A percentile compares a stretch with the other conserved stretches of the same genome.
These are phyloP conservation scores for Cutaneotrichosporon mucoides DNA, from an alignment of 1,284 basidiomycete genomes.

Conservation along the genomic window DNA sequence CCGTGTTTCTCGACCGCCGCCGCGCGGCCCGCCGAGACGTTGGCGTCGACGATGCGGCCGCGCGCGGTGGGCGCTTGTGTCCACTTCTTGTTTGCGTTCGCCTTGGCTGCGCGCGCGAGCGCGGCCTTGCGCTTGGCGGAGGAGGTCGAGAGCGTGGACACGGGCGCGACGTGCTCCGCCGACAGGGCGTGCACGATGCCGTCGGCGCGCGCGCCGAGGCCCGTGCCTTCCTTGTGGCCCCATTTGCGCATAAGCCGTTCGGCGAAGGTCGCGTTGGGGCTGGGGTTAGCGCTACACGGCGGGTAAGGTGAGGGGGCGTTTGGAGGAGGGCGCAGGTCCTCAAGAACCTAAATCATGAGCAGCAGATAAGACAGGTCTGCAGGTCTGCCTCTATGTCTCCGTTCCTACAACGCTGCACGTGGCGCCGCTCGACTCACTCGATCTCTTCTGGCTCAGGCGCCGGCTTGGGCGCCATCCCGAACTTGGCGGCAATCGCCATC, in stretches of 20 bases:
- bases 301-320: too few species aligned
- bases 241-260: constrained; percentile 59
- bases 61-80: constrained; percentile 52
- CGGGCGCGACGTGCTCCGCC: constrained; percentile 62
- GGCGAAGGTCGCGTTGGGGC: constrained; percentile 9
- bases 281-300: constrained; percentile 12
- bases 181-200: constrained; percentile 84
- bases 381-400: too few species aligned
- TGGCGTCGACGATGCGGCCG: constrained; percentile 81
- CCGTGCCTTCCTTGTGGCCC: constrained; percentile 90
- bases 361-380: too few species aligned
- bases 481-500: constrained; percentile 63
- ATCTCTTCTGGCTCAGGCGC: constrained; percentile 4
- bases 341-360: too few species aligned
- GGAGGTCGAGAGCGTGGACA: constrained; percentile 25
- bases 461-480: constrained; percentile 17
- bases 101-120: constrained; percentile 39
- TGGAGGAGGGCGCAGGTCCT: too few species aligned
- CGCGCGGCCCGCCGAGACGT: constrained; percentile 66
- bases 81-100: constrained; percentile 42
- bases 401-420: neutral
- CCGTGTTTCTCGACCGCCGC: constrained; percentile 76
- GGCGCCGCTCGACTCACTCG: constrained; percentile 8
- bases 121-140: constrained; percentile 35
- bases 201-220: constrained; percentile 72